Evolutionary conservation across 2,329 filamentous ascomycete species (phyloP).

Genomic region (Neonectria magnoliae): DNA sequence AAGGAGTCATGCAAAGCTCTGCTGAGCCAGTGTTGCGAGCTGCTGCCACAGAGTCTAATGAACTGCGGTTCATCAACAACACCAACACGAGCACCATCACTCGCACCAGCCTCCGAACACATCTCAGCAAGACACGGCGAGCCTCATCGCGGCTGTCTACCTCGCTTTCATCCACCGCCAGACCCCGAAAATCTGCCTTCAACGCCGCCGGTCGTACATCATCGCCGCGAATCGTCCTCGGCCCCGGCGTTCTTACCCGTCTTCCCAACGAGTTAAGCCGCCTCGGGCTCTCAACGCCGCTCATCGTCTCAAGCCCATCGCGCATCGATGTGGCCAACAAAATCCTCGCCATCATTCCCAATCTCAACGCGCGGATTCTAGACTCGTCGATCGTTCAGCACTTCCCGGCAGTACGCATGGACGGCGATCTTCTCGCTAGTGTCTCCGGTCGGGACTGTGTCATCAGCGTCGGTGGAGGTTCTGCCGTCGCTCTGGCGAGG

Average conservation of each 20-base stretch:
- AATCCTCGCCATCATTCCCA: slow-evolving; percentile 48
- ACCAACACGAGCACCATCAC: neutral
- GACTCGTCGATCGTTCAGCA: slow-evolving; percentile 45
- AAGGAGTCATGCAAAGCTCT: slow-evolving; percentile 5
- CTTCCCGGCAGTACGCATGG: slow-evolving; percentile 29
- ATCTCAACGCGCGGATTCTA: slow-evolving; percentile 46
- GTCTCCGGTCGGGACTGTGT: slow-evolving; percentile 61
- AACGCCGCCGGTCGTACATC: slow-evolving; percentile 10
- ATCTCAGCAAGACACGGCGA: neutral
- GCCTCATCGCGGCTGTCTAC: neutral
- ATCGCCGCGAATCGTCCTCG: slow-evolving; percentile 49
- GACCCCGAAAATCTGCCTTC: slow-evolving; percentile 6
- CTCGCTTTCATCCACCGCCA: neutral
- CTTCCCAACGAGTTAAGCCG: slow-evolving; percentile 48
- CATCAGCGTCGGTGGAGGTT: slow-evolving; percentile 70
- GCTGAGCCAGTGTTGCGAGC: neutral
- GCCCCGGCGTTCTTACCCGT: slow-evolving; percentile 45
- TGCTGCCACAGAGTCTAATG: neutral
- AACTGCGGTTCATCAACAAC: neutral
- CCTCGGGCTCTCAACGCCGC: slow-evolving; percentile 46
- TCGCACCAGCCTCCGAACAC: neutral
- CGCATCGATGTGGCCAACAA: slow-evolving; percentile 47
- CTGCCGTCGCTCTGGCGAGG: slow-evolving; percentile 68
- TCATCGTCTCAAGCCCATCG: slow-evolving; percentile 53
- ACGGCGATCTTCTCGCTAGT: slow-evolving; percentile 43